Evolutionary conservation across 192 early-diverging fungal genomes (phyloP).

Genomic region (Chytriomyces confervae): DNA sequence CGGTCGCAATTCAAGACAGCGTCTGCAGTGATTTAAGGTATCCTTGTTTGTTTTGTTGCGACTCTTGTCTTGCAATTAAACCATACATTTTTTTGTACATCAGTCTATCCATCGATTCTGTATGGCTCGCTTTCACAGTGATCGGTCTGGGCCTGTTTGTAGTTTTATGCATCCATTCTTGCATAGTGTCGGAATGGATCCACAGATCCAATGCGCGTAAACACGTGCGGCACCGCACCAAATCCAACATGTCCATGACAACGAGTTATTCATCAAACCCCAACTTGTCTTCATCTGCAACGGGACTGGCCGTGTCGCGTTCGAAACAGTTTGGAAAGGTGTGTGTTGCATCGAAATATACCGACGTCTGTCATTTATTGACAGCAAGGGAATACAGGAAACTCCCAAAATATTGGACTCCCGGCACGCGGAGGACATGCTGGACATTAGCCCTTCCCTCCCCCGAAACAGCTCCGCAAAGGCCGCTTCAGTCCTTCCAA

Average conservation of each 20-base stretch:
- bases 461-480: background rate
- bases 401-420: background rate
- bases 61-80: no score
- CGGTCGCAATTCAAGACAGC: background rate
- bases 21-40: background rate
- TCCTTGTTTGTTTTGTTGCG: no score
- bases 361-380: no score
- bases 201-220: background rate
- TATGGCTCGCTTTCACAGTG: background rate
- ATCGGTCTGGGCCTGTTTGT: background rate
- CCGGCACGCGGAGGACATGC: background rate
- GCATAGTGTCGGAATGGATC: background rate
- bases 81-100: background rate
- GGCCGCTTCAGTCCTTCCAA: background rate
- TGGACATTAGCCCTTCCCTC: background rate
- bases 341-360: no score
- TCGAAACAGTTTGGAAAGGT: conserved; percentile 2
- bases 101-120: background rate
- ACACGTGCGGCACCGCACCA: background rate
- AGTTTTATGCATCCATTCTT: background rate
- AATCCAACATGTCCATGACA: background rate
- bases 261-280: background rate
- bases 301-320: background rate
- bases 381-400: background rate
- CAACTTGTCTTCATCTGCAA: background rate